Conservation (phyloP, 208 protist genomes). For the Crithidia bombi region DNA sequence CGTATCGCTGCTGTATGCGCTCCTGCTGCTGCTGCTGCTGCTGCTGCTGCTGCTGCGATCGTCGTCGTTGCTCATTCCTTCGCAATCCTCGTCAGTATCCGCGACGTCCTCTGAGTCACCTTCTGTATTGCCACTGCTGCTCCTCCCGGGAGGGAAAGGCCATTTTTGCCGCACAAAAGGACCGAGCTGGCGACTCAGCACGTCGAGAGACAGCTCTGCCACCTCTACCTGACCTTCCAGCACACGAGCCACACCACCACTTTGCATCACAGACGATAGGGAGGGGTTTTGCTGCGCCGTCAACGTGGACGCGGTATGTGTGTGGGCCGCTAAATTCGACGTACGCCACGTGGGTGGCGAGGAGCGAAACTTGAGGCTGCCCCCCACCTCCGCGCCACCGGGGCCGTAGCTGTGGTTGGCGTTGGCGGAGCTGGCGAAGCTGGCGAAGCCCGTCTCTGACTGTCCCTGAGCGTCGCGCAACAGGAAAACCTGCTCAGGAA, state of each 20-base stretch:
- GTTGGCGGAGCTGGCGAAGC: not conserved
- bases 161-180: slow-evolving; percentile 17
- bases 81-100: too few relatives aligned
- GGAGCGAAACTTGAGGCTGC: not conserved
- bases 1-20: too few relatives aligned
- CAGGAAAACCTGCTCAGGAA: slow-evolving; percentile 40
- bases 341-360: not conserved
- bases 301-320: not conserved
- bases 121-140: not conserved
- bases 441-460: too few relatives aligned
- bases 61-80: not conserved
- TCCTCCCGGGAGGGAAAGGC: not conserved
- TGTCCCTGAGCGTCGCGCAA: slow-evolving; percentile 10
- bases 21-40: too few relatives aligned
- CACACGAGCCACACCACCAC: slow-evolving; percentile 14
- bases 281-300: not conserved
- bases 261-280: not conserved
- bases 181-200: slow-evolving; percentile 25
- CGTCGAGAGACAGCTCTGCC: slow-evolving; percentile 31
- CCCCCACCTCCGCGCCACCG: not conserved
- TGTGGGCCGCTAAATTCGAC: not conserved
- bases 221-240: slow-evolving; percentile 38
- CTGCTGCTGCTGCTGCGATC: too few relatives aligned
- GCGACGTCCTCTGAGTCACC: not conserved
- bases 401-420: not conserved